These are phyloP conservation scores for Termitomyces sp. DNA, from an alignment of 768 basidiomycete genomes.

Conservation along the genomic window DNA sequence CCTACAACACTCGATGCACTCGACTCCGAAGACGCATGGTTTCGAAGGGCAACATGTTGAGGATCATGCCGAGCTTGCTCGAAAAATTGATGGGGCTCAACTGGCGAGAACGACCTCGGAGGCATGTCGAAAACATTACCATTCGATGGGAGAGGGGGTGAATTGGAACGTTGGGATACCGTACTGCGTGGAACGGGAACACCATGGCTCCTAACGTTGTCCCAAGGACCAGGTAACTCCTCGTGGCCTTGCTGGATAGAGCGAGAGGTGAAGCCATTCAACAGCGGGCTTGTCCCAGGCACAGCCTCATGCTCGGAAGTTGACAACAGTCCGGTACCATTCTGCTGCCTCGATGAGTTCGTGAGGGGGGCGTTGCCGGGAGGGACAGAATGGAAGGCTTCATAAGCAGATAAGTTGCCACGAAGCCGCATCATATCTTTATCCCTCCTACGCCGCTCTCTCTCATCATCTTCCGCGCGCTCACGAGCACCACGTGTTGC, in stretches of 20 bases:
- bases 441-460: conserved; percentile 47
- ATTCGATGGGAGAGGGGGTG: conserved; percentile 20
- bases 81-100: conserved; percentile 15
- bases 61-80: conserved; percentile 14
- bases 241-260: conserved; percentile 20
- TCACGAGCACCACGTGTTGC: conserved; percentile 54
- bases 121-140: conserved; percentile 5
- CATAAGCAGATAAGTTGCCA: conserved; percentile 52
- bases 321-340: conserved; percentile 16
- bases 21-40: conserved; percentile 22
- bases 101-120: conserved; percentile 14
- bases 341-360: conserved; percentile 29
- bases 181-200: conserved; percentile 15
- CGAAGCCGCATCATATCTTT: conserved; percentile 43
- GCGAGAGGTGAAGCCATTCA: conserved; percentile 16
- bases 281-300: conserved; percentile 15
- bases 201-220: conserved; percentile 23
- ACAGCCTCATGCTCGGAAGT: conserved; percentile 11
- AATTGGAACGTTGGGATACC: conserved; percentile 32
- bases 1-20: conserved; percentile 29
- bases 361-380: conserved; percentile 15
- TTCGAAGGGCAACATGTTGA: conserved; percentile 5
- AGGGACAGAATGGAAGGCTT: conserved; percentile 73
- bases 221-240: conserved; percentile 43
- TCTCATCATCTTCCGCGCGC: conserved; percentile 59